Evolutionary conservation across 208 protist species (phyloP).

Genomic region (Herpetomonas samuelpessoai): DNA sequence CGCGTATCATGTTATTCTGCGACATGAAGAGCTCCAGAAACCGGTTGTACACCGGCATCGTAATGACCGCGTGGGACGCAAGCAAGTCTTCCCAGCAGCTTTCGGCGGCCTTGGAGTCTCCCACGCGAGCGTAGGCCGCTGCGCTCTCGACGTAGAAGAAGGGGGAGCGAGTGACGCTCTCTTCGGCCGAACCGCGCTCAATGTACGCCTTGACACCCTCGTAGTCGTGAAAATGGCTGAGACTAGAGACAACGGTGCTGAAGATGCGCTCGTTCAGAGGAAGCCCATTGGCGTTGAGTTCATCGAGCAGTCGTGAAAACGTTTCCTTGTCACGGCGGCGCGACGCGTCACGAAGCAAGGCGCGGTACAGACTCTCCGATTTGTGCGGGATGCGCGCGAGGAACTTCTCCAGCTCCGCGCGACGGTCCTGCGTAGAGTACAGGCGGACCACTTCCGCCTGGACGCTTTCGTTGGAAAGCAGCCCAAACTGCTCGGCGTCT

Average conservation of each 20-base stretch:
- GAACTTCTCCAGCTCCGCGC: slow-evolving; percentile 56
- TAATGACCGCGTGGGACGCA: slow-evolving; percentile 67
- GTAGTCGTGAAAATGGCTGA: slow-evolving; percentile 65
- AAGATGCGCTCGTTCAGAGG: slow-evolving; percentile 74
- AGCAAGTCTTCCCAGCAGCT: slow-evolving; percentile 79
- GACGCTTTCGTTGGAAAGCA: slow-evolving; percentile 62
- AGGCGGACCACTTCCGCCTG: slow-evolving; percentile 76
- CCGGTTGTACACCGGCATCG: slow-evolving; percentile 89
- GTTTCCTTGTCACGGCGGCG: slow-evolving; percentile 43
- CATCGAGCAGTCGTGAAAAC: slow-evolving; percentile 52
- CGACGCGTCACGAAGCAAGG: slow-evolving; percentile 71
- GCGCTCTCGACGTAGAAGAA: slow-evolving; percentile 85
- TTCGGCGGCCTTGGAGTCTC: slow-evolving; percentile 54
- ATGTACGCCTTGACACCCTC: slow-evolving; percentile 66
- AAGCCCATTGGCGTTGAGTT: slow-evolving; percentile 43
- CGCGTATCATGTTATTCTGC: slow-evolving; percentile 77
- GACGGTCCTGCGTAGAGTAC: slow-evolving; percentile 52
- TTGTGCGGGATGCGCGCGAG: slow-evolving; percentile 57
- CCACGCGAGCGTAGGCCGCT: slow-evolving; percentile 60
- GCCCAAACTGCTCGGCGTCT: slow-evolving; percentile 66
- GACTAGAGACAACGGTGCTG: slow-evolving; percentile 64
- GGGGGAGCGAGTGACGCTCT: slow-evolving; percentile 37
- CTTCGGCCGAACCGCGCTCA: slow-evolving; percentile 40
- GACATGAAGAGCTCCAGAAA: slow-evolving; percentile 88
- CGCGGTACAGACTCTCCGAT: slow-evolving; percentile 69